Base-by-base conservation (phyloP, 1,139 yeast genomes). In the Wickerhamiella pararugosa region DNA sequence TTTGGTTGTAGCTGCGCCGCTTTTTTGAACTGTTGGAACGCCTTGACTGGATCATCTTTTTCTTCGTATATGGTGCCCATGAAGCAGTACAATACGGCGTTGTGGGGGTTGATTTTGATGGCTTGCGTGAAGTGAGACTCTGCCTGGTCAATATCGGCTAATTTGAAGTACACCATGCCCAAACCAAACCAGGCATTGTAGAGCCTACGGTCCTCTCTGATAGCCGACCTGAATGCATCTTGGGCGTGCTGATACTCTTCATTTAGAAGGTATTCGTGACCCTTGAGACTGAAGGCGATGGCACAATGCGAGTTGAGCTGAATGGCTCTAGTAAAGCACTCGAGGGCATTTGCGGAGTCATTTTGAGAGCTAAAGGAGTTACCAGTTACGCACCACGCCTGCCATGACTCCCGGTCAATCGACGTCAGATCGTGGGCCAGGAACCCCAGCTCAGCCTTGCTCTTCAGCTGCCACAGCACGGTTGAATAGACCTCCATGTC, bases 101-200 rank as follows among this genome's bases (percentile, higher is more conserved):
- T 92, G 36, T 79, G 79, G 1, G 97, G 96, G 55, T 90, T 90
- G 43, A 90, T 83, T 34, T 79, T 73, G 15, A 83, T 75, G 0
- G 98, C 98, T 53, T 80, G 81, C 41, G 84, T 67, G 64, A 90
- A 86, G 60, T 86, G 94, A 48, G 76, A 73, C 53, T 86, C 90
- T 0, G 98, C 95, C 54, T 77, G 76, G 37, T 72, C 76, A 53
- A 76, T 76, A 53, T 84, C 87, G 3, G 96, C 97, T 43, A 86
- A 64, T 53, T 86, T 82, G 58, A 86, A 71, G 58, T 80, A 82
- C 34, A 87, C 93, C 93, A 86, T 86, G 6, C 98, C 98, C 46
- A 92, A 73, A 25, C 98, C 98, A 55, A 90, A 92, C 55, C 90
- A 76, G 0, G 98, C 97, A 61, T 90, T 90, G 60, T 87, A 90